Conservation (phyloP, 1,139 yeast species). For the Martiniozyma asiatica region DNA sequence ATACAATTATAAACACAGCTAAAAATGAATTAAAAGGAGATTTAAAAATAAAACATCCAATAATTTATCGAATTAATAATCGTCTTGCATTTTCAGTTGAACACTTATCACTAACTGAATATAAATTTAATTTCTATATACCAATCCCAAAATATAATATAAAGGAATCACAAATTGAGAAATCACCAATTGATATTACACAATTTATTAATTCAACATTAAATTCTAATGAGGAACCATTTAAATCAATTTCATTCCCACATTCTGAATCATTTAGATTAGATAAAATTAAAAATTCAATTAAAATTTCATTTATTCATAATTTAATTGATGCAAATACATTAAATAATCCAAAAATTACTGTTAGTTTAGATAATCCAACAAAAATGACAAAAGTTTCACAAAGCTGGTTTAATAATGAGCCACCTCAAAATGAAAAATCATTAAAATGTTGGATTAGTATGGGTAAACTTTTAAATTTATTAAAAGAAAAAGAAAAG, state of each 20-base stretch:
- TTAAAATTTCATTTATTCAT: constrained; percentile 9
- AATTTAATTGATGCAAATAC: constrained; percentile 9
- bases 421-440: constrained; percentile 4
- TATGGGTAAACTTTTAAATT: constrained; percentile 14
- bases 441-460: constrained; percentile 11
- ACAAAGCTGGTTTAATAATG: constrained; percentile 10
- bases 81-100: constrained; percentile 16
- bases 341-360: constrained; percentile 8
- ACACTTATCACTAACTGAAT: constrained; percentile 9
- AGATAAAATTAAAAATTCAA: constrained; percentile 8
- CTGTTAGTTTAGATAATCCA: constrained; percentile 9
- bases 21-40: neutral
- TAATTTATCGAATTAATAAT: constrained; percentile 12
- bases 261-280: constrained; percentile 3
- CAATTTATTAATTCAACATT: too few species aligned
- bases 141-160: constrained; percentile 15
- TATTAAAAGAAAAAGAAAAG: constrained; percentile 15
- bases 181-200: neutral
- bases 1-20: too few species aligned
- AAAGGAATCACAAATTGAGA: constrained; percentile 1
- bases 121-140: constrained; percentile 14
- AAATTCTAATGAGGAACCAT: neutral
- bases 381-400: constrained; percentile 6
- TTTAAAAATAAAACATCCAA: neutral
- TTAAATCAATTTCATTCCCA: constrained; percentile 6